Base-by-base conservation (phyloP, 257 asterid species). In the Nicotiana benthamiana region DNA sequence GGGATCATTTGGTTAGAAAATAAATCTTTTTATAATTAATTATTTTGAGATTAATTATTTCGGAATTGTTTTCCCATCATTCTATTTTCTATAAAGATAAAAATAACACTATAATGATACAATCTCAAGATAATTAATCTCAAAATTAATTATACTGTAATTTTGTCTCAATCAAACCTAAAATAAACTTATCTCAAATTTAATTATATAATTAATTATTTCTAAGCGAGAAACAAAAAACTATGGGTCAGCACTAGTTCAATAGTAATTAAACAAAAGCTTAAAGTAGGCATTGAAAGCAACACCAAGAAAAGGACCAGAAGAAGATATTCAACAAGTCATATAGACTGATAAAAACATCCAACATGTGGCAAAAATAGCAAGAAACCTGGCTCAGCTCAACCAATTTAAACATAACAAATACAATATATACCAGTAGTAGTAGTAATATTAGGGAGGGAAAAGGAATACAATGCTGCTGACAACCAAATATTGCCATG, bases 351-450 rank as follows among this genome's bases (percentile, higher is more conserved):
- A 67, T 79, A 62, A 74, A 77, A 82, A 81, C 83, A 53, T 36
- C 48, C 65, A 84, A 82, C 83, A 84, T 81, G 87, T 78, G 85
- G 83, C 83, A 32, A 61, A 40, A 61, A 52, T 62, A 46, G 81
- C 83, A 81, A 81, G 83, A 78, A 78, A 46, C 75, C 46, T 84
- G 80, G 76, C 40, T 16, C 52, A 40, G 2, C 65, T 54, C 48
- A 40, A 10, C 12, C 3, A 40, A 59, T 34, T 51, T 26, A 34
- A 80, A 79, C 82, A 68, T 59, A 76, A 22, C 80, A 57, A 74
- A 52, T 76, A 27, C 72, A 64, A 36, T 63, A n/a, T n/a, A n/a
- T n/a, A n/a, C n/a, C n/a, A n/a, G n/a, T n/a, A 52, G 52, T 28
- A 30, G 20, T 53, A 52, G 48, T 48, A 28, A 59, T 27, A 16